These are phyloP conservation scores for Paramarasmius palmivorus DNA, from an alignment of 1,284 basidiomycete species.

Conservation along the genomic window DNA sequence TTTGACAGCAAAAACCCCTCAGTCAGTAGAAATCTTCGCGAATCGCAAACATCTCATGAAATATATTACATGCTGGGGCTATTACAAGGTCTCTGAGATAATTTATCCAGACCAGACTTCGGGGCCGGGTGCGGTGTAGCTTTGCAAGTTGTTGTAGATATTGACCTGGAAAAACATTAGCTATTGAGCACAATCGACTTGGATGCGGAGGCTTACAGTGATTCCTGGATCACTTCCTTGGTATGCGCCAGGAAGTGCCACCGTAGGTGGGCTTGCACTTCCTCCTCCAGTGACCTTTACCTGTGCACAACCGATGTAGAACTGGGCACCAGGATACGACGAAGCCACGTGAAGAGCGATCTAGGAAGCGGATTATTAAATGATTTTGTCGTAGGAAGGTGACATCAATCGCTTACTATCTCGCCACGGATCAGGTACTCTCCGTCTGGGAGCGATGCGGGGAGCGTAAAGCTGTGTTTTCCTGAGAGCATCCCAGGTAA, in stretches of 20 bases:
- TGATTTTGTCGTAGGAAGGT: background rate
- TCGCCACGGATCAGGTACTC: conserved; percentile 7
- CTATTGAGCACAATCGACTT: background rate
- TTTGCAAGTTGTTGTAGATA: conserved; percentile 51
- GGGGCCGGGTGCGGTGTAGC: conserved; percentile 38
- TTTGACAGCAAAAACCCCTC: too few species aligned
- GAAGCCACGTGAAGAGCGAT: conserved; percentile 34
- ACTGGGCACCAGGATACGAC: conserved; percentile 36
- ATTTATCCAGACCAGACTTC: conserved; percentile 37
- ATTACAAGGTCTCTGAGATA: too few species aligned
- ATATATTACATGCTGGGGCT: too few species aligned
- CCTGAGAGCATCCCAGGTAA: background rate
- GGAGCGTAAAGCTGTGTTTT: background rate
- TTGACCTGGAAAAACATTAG: conserved; percentile 32
- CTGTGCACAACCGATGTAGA: conserved; percentile 41
- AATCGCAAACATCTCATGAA: too few species aligned
- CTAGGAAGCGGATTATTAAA: conserved; percentile 10
- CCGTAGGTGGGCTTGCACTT: conserved; percentile 43
- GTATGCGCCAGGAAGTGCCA: conserved; percentile 48
- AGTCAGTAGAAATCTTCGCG: too few species aligned
- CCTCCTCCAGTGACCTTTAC: conserved; percentile 45
- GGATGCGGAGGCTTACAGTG: conserved; percentile 29
- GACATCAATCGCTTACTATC: background rate
- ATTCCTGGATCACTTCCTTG: conserved; percentile 46
- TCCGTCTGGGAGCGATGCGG: background rate